Evolutionary conservation across 345 rosid genomes (phyloP), one percentile per base, ranked within the genome.

Genomic region (Erodium maritimum): DNA sequence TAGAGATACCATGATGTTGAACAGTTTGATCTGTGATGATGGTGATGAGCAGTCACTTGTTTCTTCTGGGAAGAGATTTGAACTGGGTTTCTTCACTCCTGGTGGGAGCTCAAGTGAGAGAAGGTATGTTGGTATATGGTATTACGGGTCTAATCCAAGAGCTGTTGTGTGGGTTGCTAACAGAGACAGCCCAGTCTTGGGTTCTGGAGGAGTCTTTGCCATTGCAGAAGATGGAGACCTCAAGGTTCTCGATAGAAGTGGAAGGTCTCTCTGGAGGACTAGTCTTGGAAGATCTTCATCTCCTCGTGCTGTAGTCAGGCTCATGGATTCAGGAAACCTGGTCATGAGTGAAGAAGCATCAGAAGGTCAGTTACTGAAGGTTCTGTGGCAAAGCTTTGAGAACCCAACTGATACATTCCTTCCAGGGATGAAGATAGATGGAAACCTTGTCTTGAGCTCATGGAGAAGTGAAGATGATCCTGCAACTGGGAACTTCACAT

Each of bases 401-500:
- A 50, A 75, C 52, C 85, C 80, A 18, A 69, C 77, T 17, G 82
- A 80, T 61, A 75, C 82, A 21, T 77, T 77, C 71, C 78, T 80
- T 58, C 72, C 77, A 17, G 82, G 83, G 29, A 80, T 80, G 85
- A 72, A 25, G 42, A 69, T 80, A 70, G 60, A 57, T 45, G 61
- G 56, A 23, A 51, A 62, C 1, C 20, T 69, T 37, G 60, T 21
- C 0, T 58, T 80, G 55, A 69, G 68, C 63, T 82, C 84, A 13
- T 85, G 88, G 86, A 71, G 33, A 52, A 72, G 77, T 51, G 34
- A 8, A 22, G 68, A 62, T 50, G 81, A 85, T 48, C 91, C 91
- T 10, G 60, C 72, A 16, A 65, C 73, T 21, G 88, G 91, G 48
- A 61, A 73, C 66, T 85, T 78, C 70, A 71, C 69, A 0, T 65